These are phyloP conservation scores for Ilyonectria mors-panacis DNA, from an alignment of 2,329 filamentous ascomycete genomes.

Conservation along the genomic window DNA sequence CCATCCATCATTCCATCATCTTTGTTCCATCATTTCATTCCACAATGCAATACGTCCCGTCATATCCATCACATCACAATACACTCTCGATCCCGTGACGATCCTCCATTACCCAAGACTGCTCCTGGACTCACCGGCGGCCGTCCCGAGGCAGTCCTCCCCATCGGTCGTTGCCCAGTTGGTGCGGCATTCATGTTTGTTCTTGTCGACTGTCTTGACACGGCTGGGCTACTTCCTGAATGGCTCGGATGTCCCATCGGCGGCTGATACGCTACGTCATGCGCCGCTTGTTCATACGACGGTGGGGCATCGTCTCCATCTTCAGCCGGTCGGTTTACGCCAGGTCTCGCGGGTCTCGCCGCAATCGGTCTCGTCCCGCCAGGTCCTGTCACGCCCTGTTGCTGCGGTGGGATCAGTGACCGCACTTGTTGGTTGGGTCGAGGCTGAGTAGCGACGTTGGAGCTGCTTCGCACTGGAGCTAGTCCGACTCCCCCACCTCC, in stretches of 20 bases:
- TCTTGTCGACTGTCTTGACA: conserved; percentile 43
- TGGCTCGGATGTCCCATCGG: conserved; percentile 67
- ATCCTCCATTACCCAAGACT: conserved; percentile 35
- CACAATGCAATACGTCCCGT: not conserved
- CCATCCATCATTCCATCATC: conserved; percentile 1
- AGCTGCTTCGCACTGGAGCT: conserved; percentile 43
- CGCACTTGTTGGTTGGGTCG: conserved; percentile 54
- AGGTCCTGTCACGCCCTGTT: conserved; percentile 51
- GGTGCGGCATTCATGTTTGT: conserved; percentile 30
- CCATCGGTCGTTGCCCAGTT: conserved; percentile 38
- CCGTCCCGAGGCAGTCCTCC: conserved; percentile 42
- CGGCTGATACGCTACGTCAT: conserved; percentile 66
- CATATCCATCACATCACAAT: conserved; percentile 61
- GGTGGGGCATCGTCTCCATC: conserved; percentile 68
- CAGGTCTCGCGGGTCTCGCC: not conserved
- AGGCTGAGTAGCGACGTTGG: conserved; percentile 37
- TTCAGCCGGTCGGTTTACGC: conserved; percentile 54
- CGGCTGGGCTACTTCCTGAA: conserved; percentile 53
- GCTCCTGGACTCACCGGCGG: conserved; percentile 43
- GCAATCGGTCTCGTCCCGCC: conserved; percentile 42
- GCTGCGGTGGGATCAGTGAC: conserved; percentile 57
- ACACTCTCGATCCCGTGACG: conserved; percentile 56
- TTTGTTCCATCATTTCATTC: not conserved
- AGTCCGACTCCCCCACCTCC: conserved; percentile 32
- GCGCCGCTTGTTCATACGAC: conserved; percentile 71